Evolutionary conservation across 345 rosid species (phyloP).

Genomic region (Abelmoschus esculentus): DNA sequence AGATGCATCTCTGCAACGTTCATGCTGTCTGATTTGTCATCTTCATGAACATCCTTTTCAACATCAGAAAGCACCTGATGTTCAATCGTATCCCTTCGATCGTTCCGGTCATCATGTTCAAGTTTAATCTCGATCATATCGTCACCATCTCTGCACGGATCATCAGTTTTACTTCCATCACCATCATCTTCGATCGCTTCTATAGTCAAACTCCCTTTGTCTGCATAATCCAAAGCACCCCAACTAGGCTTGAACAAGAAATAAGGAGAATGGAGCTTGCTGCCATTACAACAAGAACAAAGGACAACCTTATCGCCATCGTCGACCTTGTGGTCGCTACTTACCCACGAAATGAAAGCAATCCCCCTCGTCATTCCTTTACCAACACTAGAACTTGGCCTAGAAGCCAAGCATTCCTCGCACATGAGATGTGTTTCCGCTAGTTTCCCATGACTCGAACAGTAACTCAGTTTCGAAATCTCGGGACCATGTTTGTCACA

Average conservation of each 20-base stretch:
- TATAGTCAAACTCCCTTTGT: constrained; percentile 34
- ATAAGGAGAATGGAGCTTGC: constrained; percentile 33
- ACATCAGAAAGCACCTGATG: constrained; percentile 59
- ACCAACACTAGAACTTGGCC: constrained; percentile 10
- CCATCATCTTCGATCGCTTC: constrained; percentile 36
- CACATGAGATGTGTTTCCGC: constrained; percentile 57
- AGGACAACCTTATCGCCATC: constrained; percentile 24
- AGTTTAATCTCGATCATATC: constrained; percentile 26
- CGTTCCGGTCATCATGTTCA: constrained; percentile 19
- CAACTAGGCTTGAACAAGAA: constrained; percentile 58
- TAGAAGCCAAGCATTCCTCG: constrained; percentile 43
- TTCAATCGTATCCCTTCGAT: constrained; percentile 25
- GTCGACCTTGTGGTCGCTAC: constrained; percentile 19
- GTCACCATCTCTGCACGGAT: constrained; percentile 24
- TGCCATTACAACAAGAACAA: constrained; percentile 57
- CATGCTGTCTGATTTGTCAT: constrained; percentile 14
- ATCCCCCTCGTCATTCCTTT: constrained; percentile 17
- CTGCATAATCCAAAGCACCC: constrained; percentile 36
- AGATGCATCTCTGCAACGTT: constrained; percentile 8
- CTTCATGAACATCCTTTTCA: constrained; percentile 33
- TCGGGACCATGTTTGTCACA: constrained; percentile 60
- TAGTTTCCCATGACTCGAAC: constrained; percentile 50
- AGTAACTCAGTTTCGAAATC: constrained; percentile 58
- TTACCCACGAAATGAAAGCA: constrained; percentile 32
- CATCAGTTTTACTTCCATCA: constrained; percentile 33